Evolutionary conservation across 345 rosid species (phyloP).

Genomic region (Populus deltoides): DNA sequence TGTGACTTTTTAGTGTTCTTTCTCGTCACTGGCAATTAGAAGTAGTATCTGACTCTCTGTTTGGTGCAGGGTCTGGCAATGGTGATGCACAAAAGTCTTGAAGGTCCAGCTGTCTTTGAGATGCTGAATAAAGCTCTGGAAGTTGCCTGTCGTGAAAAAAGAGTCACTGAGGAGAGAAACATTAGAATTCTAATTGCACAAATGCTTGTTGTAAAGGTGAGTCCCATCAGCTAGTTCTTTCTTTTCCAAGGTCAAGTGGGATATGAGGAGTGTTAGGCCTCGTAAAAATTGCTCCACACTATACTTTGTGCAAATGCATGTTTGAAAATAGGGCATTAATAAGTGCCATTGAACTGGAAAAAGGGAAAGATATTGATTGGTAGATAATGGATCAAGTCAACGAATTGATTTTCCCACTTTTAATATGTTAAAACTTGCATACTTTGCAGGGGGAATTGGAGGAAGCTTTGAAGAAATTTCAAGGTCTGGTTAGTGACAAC

Average conservation of each 20-base stretch:
- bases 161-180: slow-evolving; percentile 80
- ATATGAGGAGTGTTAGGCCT: neutral
- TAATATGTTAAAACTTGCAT: neutral
- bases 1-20: neutral
- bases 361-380: neutral
- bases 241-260: neutral
- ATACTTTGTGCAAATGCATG: neutral
- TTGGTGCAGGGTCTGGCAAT: slow-evolving; percentile 71
- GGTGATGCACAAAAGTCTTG: slow-evolving; percentile 85
- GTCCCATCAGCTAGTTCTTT: neutral
- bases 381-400: neutral
- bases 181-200: slow-evolving; percentile 78
- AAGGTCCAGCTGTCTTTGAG: slow-evolving; percentile 74
- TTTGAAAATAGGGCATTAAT: neutral
- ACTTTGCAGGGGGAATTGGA: slow-evolving; percentile 70
- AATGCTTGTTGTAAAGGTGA: slow-evolving; percentile 80
- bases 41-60: neutral
- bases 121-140: slow-evolving; percentile 73
- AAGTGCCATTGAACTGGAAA: neutral
- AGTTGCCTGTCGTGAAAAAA: slow-evolving; percentile 46
- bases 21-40: neutral
- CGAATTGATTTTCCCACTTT: neutral
- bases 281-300: neutral
- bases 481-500: slow-evolving; percentile 62
- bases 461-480: slow-evolving; percentile 68